Conservation (phyloP, 208 protist species). For the Histomonas meleagridis region DNA sequence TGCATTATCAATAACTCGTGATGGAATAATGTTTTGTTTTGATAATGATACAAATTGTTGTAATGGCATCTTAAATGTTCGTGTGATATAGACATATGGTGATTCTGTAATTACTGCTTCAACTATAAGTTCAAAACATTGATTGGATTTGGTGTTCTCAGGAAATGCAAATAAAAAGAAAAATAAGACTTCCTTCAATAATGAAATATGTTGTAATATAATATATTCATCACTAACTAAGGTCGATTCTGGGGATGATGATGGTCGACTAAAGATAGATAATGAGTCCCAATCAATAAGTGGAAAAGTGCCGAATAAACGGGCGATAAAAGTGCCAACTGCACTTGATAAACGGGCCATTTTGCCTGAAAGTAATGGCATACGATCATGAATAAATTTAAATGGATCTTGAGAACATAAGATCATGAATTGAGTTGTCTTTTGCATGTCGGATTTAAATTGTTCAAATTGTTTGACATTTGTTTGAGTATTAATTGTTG, state of each 20-base stretch:
- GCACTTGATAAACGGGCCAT: background rate
- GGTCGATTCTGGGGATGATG: background rate
- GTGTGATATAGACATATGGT: background rate
- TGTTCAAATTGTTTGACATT: background rate
- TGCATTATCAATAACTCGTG: background rate
- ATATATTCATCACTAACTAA: background rate
- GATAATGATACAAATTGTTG: background rate
- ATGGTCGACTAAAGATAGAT: background rate
- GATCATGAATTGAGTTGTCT: background rate
- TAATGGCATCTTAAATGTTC: background rate
- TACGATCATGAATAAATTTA: background rate
- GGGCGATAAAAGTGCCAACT: background rate
- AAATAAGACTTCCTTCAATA: slow-evolving; percentile 18
- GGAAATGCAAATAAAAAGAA: background rate
- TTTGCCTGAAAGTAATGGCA: background rate
- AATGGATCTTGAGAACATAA: background rate
- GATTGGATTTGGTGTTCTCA: background rate
- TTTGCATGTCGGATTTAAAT: background rate
- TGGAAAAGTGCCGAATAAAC: background rate
- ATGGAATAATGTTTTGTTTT: background rate
- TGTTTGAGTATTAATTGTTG: background rate
- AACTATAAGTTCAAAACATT: background rate
- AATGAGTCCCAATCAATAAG: background rate
- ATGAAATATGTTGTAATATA: background rate
- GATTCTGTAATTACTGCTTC: background rate